These are phyloP conservation scores for Extremus antarcticus DNA, from an alignment of 495 filamentous ascomycete species.

Conservation along the genomic window DNA sequence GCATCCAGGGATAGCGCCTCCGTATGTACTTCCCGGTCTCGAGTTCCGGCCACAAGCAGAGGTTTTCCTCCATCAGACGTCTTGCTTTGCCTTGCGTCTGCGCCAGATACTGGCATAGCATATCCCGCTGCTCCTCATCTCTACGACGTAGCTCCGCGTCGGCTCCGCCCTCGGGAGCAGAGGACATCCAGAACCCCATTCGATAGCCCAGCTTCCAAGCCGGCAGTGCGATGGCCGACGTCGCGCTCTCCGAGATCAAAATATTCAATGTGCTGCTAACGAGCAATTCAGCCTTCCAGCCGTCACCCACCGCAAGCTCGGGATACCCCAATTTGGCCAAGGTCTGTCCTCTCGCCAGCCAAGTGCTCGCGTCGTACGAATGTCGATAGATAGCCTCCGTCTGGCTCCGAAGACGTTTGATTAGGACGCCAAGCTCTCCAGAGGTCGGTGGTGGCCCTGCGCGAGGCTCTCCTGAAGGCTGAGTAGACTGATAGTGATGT, in stretches of 20 bases:
- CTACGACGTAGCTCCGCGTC: not conserved
- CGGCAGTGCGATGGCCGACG: too few species aligned
- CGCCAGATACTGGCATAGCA: not conserved
- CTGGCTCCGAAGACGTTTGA: not conserved
- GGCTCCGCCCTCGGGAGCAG: constrained; percentile 9
- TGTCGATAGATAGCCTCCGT: constrained; percentile 2
- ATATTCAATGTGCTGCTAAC: not conserved
- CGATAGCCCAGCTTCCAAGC: constrained; percentile 6
- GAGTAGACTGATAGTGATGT: too few species aligned
- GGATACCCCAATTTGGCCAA: constrained; percentile 14
- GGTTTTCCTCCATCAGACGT: not conserved
- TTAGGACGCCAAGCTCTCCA: not conserved
- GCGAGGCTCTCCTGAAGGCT: too few species aligned
- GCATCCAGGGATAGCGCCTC: constrained; percentile 16
- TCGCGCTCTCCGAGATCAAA: not conserved
- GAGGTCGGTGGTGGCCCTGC: too few species aligned
- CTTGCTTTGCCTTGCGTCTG: not conserved
- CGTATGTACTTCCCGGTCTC: constrained; percentile 6
- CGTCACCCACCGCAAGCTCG: constrained; percentile 20
- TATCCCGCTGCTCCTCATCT: not conserved
- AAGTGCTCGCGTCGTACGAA: constrained; percentile 9
- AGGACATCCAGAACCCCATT: constrained; percentile 19
- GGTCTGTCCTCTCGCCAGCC: constrained; percentile 2
- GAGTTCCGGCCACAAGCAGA: not conserved
- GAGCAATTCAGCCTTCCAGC: constrained; percentile 13